Base-by-base conservation (phyloP, 73 alveolate genomes). In the Paramecium octaurelia region DNA sequence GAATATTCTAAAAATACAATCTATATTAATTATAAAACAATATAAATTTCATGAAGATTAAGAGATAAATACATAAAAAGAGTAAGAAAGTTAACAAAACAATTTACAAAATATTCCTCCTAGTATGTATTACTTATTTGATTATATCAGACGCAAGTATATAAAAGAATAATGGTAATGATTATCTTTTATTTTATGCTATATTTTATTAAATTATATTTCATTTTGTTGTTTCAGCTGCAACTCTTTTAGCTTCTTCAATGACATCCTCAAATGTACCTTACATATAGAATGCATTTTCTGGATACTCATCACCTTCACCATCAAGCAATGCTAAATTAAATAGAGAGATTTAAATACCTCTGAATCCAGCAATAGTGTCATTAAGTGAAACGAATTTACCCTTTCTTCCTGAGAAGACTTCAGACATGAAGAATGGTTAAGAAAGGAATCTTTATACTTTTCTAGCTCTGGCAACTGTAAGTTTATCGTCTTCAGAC, bases 381-480 rank as follows among this genome's bases (percentile, higher is more conserved):
- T 97, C 98, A 57, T 93, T 95, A 76, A 97, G 92, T 36, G 94
- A 96, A 92, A 97, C 99, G 86, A 97, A 95, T 70, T 93, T 95
- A 35, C 99, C 99, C 70, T 96, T 96, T 86, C 94, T 96, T 31
- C 99, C 99, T n/a, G 99, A 96, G 97, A 97, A 97, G 93, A 97
- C 97, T 88, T 96, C 99, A 89, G 97, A 85, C 96, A 97, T 97
- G 92, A 93, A 93, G 99, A 97, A 97, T 58, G 97, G 96, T 86
- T 95, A 94, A 16, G 96, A 93, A 73, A 97, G 95, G 97, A 96
- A 96, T 92, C 95, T 95, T 93, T 94, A 94, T 77, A 96, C 96
- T 97, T 98, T 98, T 92, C 99, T 97, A 35, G 99, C 99, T 60
- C 99, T 95, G 60, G 99, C 98, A 88, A 98, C 99, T 11, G 97